Conservation (phyloP, 176 grass and related monocot genomes). For the Avena atlantica region DNA sequence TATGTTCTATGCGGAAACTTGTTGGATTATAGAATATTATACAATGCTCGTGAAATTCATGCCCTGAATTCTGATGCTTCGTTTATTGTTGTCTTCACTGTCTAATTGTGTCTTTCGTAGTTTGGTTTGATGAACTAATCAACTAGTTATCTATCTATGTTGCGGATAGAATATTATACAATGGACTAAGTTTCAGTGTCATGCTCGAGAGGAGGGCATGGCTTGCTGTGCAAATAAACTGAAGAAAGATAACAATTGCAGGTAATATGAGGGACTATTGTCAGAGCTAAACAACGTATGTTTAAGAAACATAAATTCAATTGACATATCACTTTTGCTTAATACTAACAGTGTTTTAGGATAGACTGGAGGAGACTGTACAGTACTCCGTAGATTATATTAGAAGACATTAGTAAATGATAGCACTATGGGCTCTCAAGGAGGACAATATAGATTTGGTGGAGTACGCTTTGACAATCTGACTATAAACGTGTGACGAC, state of each 20-base stretch:
- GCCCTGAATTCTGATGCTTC: conserved; percentile 3
- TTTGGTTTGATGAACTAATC: neutral
- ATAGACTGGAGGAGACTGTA: neutral
- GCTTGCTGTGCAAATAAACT: neutral
- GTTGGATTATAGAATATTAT: neutral
- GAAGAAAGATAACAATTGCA: neutral
- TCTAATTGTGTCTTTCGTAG: conserved; percentile 4
- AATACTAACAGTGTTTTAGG: conserved; percentile 1
- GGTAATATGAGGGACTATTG: neutral
- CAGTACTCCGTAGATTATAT: neutral
- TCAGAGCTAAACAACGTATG: neutral
- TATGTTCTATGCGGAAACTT: neutral
- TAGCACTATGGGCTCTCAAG: neutral
- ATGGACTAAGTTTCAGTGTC: conserved; percentile 3
- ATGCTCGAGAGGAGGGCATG: conserved; percentile 6
- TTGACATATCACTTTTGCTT: neutral
- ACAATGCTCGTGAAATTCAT: conserved; percentile 1
- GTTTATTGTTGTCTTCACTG: neutral
- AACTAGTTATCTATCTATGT: neutral
- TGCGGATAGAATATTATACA: neutral
- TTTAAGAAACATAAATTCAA: conserved; percentile 9
- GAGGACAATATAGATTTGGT: neutral
- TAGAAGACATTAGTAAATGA: neutral
- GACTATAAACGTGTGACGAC: neutral
- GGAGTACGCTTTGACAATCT: neutral